Base-by-base conservation (phyloP, 2,329 filamentous ascomycete genomes). In the Arthrobotrys megalospora region DNA sequence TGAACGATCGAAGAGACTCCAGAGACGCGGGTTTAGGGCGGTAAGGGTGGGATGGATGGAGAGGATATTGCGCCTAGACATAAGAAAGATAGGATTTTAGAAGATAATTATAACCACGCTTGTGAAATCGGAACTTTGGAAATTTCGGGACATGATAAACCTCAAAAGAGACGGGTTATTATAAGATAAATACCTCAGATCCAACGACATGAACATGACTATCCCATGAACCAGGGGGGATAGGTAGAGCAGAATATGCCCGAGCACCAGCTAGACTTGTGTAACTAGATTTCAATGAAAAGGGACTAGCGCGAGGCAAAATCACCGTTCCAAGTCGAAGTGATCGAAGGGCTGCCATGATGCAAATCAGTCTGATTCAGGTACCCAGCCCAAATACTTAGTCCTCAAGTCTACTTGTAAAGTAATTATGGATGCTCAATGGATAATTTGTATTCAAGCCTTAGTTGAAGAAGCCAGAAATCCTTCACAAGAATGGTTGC, bases 191-290 rank as follows among this genome's bases (percentile, higher is more conserved):
- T 68, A 79, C 66, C 72, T 79, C 75, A 34, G 73, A 66, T 47
- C 82, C 81, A 41, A 82, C 70, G n/a, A 83, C 79, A 65, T 81
- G 82, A 72, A 83, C 81, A 52, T 82, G 82, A 19, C 80, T 81
- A 62, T 83, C 82, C 82, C 82, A 83, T 7, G 82, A 81, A 12
- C 80, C 81, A 10, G 76, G 41, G 10, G 82, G 80, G 10, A 80
- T 34, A 11, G 72, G 36, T 34, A 70, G 32, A 4, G n/a, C 43
- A 21, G 34, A 64, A 1, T 70, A 34, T 11, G 28, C 10, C 10
- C 60, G 66, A 43, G 32, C 6, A 8, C 47, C 16, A 24, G 41
- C 14, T 6, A 58, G 0, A 41, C 21, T 12, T 21, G 6, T 21
- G 43, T 14, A 58, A 19, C 38, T n/a, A 28, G 19, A 7, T 28